Evolutionary conservation across 2,329 filamentous ascomycete genomes (phyloP).

Genomic region (Fusarium humuli): DNA sequence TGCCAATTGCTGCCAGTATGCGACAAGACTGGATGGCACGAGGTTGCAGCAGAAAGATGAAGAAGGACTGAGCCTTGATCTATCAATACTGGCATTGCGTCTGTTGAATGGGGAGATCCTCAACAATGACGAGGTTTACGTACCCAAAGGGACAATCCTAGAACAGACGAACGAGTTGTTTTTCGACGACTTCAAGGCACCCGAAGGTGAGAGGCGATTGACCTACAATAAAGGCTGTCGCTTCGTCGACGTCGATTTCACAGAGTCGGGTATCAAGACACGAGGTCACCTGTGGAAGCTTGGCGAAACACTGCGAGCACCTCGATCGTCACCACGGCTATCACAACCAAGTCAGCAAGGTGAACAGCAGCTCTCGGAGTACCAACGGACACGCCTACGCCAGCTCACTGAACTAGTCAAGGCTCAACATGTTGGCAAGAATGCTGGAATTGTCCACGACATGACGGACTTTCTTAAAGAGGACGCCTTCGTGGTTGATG

Average conservation of each 20-base stretch:
- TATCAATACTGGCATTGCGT: conserved; percentile 47
- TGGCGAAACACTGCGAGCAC: conserved; percentile 26
- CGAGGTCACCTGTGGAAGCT: conserved; percentile 46
- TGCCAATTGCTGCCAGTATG: conserved; percentile 52
- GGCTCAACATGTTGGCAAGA: not conserved
- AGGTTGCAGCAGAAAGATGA: conserved; percentile 11
- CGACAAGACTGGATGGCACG: conserved; percentile 38
- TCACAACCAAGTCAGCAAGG: conserved; percentile 21
- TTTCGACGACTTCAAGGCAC: conserved; percentile 39
- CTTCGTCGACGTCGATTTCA: conserved; percentile 36
- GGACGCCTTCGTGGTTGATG: conserved; percentile 12
- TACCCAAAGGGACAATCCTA: conserved; percentile 2
- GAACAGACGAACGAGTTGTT: conserved; percentile 27
- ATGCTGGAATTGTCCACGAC: not conserved
- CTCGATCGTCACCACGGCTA: conserved; percentile 12
- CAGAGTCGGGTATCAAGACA: conserved; percentile 29
- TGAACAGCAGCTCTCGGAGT: conserved; percentile 19
- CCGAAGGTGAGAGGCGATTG: conserved; percentile 16
- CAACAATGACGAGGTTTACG: conserved; percentile 43
- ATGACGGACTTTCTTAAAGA: conserved; percentile 16
- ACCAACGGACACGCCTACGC: conserved; percentile 26
- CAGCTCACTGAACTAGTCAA: conserved; percentile 29
- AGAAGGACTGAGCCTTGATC: conserved; percentile 33
- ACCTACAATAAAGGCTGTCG: conserved; percentile 47
- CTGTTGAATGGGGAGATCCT: conserved; percentile 51